Base-by-base conservation (phyloP, 2,329 filamentous ascomycete species). In the Aspergillus chevalieri region DNA sequence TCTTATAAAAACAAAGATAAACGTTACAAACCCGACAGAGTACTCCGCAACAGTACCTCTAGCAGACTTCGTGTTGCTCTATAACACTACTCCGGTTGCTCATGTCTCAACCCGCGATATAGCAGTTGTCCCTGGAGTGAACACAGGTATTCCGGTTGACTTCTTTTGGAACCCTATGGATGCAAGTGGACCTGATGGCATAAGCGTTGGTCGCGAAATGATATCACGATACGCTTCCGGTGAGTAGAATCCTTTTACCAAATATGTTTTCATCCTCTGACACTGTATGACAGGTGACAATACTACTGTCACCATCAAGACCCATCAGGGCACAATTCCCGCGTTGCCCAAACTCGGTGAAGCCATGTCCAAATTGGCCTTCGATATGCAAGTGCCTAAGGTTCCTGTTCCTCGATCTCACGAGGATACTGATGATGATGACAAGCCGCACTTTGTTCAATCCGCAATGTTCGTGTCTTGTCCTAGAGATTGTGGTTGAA, bases 1-100 rank as follows among this genome's bases (percentile, higher is more conserved):
- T 43, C 82, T 79, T 17, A 72, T 97, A 33, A 77, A 83, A 61
- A 86, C 87, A 12, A 71, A 76, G 36, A 78, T 95, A 61, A 95
- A 93, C 64, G 78, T 95, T 52, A 94, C 88, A 3, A 98, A 98
- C 62, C 91, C 92, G 1, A 95, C 91, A 0, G 79, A 84, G 3
- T 96, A 97, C 66, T 84, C 87, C 4, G 91, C 89, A 3, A 76
- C 75, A 2, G 76, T 97, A n/a, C 92, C 92, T 1, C 92, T 83
- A 54, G 71, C 89, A 55, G 90, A 86, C 64, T 78, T 95, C 41
- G 82, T 90, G 53, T 72, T 97, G 39, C 66, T 87, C 26, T 83
- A 82, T 59, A 91, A 94, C 59, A 82, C 78, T 9, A 85, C 85
- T 0, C 66, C 86, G 6, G 74, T 98, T 30, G 93, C 87, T 28